Evolutionary conservation across 1,139 yeast genomes (phyloP), one percentile per base, ranked within the genome.

Genomic region (Pichia sp.): DNA sequence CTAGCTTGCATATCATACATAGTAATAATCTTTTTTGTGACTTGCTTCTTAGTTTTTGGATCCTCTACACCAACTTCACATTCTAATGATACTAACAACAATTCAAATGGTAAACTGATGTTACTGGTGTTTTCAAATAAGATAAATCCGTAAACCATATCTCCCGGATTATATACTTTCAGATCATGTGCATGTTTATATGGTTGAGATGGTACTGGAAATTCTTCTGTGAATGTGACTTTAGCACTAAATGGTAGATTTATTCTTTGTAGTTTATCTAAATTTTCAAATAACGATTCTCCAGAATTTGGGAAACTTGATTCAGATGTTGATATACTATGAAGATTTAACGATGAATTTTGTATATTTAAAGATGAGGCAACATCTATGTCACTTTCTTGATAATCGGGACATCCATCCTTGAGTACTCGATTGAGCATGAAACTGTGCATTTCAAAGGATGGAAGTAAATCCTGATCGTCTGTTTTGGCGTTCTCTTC

Each of bases 21-120:
- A 3, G 39, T 35, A 17, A 43, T 27, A 8, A 40, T 31, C 24
- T 33, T 36, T 17, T 39, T 41, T 20, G 20, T 20, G 5, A 31
- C 17, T 19, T 20, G 31, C 2, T 22, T 7, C 3, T 15, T 18
- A 3, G 17, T 33, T 6, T 32, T 28, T 14, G 38, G 37, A n/a
- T 32, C 14, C 7, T 15, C 15, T 2, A 42, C 27, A 19, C 47
- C 51, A 20, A 45, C 34, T 33, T 56, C 59, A 0, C 85, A 85
- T 59, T 81, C 85, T 38, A 81, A 62, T 3, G 81, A 75, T 14
- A 80, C 82, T 44, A 76, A 71, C 55, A 80, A 72, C 76, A 76
- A 76, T 52, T 79, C 81, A 55, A 79, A 81, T 9, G 73, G 72
- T 8, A 80, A 59, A 0, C 69, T 66, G 15, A 62, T 56, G 1